A percentile compares a stretch with the other conserved stretches of the same genome.
phyloP scores from a whole-genome alignment of 495 filamentous ascomycete genomes.

The Pyrenula aspistea region DNA sequence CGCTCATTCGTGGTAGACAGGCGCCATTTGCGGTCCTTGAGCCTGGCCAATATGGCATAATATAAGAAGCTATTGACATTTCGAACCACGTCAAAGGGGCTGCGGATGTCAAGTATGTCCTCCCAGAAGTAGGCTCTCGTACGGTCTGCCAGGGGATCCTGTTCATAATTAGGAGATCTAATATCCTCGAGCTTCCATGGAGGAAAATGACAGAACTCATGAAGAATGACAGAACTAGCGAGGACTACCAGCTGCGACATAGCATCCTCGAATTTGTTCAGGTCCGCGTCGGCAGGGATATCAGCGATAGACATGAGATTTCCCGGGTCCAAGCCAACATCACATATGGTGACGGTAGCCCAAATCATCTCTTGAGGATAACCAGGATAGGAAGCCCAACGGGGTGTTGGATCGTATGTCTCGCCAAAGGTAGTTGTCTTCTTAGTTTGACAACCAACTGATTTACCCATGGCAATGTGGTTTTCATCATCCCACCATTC shows the following conservation, averaged over 20 bases:
- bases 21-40: not conserved
- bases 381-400: not conserved
- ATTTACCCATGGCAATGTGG: not conserved
- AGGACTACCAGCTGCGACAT: not conserved
- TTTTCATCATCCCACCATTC: not conserved
- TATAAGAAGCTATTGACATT: not conserved
- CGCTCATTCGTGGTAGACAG: not conserved
- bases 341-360: not conserved
- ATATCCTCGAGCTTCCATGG: not conserved
- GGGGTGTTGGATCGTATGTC: not conserved
- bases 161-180: not conserved
- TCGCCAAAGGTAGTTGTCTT: not conserved
- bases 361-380: not conserved
- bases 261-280: not conserved
- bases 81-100: not conserved
- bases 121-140: not conserved
- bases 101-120: not conserved
- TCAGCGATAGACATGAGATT: not conserved
- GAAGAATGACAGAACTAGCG: not conserved
- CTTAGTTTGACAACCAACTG: not conserved
- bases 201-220: not conserved
- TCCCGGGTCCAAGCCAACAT: not conserved
- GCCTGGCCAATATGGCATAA: not conserved
- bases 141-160: not conserved
- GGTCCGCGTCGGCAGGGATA: not conserved